Percentiles rank a stretch among this genome's conserved stretches.
These are phyloP conservation scores for Lasiodiplodia sp. DNA, from an alignment of 2,329 filamentous ascomycete species.

Conservation along the genomic window DNA sequence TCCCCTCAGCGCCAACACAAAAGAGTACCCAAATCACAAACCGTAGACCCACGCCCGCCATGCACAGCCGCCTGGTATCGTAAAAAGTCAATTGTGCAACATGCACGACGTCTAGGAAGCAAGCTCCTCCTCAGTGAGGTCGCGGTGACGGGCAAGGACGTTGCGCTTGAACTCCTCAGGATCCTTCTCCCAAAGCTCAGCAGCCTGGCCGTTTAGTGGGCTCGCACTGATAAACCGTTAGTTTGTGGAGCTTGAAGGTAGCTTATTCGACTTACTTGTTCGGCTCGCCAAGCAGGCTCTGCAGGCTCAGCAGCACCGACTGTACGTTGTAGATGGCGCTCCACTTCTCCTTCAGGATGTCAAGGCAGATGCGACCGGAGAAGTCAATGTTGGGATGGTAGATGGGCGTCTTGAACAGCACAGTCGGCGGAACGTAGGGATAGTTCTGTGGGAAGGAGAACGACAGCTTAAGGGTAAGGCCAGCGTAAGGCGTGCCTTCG, in stretches of 20 bases:
- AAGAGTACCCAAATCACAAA: constrained; percentile 1
- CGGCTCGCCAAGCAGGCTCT: constrained; percentile 93
- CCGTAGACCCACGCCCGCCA: constrained; percentile 7
- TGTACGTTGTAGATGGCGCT: constrained; percentile 97
- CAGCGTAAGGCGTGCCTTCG: constrained; percentile 87
- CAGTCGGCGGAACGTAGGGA: constrained; percentile 87
- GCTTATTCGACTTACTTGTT: constrained; percentile 80
- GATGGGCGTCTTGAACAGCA: constrained; percentile 97
- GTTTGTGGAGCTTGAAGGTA: constrained; percentile 12
- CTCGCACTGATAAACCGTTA: constrained; percentile 70
- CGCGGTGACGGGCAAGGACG: constrained; percentile 69
- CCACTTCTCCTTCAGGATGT: constrained; percentile 99
- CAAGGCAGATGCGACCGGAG: constrained; percentile 92
- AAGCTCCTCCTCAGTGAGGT: constrained; percentile 57
- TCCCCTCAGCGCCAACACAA: constrained; percentile 7
- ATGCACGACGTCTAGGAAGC: not conserved
- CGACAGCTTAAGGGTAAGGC: constrained; percentile 87
- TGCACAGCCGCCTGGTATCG: constrained; percentile 18
- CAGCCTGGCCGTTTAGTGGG: constrained; percentile 93
- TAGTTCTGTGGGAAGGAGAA: constrained; percentile 93
- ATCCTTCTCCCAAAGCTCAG: constrained; percentile 93
- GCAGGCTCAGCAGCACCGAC: constrained; percentile 88
- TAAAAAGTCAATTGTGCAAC: not conserved
- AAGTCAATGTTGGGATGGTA: constrained; percentile 99
- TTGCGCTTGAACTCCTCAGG: constrained; percentile 83